phyloP scores from a whole-genome alignment of 768 basidiomycete genomes.

The Tylopilus vinaceipallidus region DNA sequence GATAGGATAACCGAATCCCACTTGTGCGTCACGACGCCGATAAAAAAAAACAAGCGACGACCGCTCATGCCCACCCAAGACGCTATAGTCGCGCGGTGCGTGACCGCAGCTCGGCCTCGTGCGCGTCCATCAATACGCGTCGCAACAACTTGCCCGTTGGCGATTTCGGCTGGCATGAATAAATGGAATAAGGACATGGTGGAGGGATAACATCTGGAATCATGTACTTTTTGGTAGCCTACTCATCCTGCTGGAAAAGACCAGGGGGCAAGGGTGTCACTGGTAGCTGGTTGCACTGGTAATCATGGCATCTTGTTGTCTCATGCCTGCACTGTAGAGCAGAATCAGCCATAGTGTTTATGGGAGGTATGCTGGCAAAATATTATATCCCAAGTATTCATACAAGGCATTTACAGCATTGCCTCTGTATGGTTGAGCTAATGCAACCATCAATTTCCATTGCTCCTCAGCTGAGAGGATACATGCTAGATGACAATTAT shows the following conservation, averaged over 20 bases:
- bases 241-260: constrained; percentile 78
- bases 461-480: too few relatives aligned
- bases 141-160: constrained; percentile 73
- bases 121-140: constrained; percentile 55
- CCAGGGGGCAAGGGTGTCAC: constrained; percentile 60
- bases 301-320: constrained; percentile 38
- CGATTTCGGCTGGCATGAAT: constrained; percentile 68
- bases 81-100: background rate
- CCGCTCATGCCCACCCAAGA: too few relatives aligned
- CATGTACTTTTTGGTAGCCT: constrained; percentile 68
- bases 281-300: constrained; percentile 43
- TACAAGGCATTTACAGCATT: too few relatives aligned
- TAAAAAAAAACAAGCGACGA: background rate
- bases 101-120: constrained; percentile 37
- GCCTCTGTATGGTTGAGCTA: too few relatives aligned
- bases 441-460: too few relatives aligned
- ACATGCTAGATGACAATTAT: too few relatives aligned
- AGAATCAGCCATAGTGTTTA: too few relatives aligned
- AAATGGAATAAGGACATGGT: constrained; percentile 2
- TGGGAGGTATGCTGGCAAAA: too few relatives aligned
- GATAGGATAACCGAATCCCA: background rate
- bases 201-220: too few relatives aligned
- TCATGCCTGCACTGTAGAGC: constrained; percentile 36
- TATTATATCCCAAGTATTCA: too few relatives aligned
- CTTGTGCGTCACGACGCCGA: too few relatives aligned